Evolutionary conservation across 2,329 filamentous ascomycete genomes (phyloP).

Genomic region (Lecanicillium sp.): DNA sequence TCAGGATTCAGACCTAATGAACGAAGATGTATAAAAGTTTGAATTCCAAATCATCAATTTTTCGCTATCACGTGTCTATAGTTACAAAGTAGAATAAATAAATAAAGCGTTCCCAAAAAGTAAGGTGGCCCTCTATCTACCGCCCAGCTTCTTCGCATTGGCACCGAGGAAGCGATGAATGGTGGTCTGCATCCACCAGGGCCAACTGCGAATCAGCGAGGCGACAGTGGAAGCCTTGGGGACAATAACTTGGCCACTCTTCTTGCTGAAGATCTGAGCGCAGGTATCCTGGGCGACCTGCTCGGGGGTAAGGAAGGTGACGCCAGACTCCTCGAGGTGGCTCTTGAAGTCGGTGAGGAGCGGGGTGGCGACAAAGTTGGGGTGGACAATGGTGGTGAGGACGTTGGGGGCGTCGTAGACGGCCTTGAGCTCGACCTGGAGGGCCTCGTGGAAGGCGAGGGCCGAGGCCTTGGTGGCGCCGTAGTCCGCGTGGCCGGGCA

Average conservation of each 20-base stretch:
- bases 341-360: constrained; percentile 17
- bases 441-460: constrained; percentile 56
- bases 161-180: constrained; percentile 9
- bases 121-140: too few species aligned
- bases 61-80: too few species aligned
- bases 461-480: constrained; percentile 54
- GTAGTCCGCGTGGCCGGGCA: constrained; percentile 57
- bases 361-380: constrained; percentile 19
- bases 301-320: constrained; percentile 17
- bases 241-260: constrained; percentile 33
- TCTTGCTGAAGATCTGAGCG: constrained; percentile 31
- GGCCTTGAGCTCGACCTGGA: constrained; percentile 44
- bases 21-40: too few species aligned
- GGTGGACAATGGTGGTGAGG: constrained; percentile 54
- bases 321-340: constrained; percentile 13
- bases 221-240: constrained; percentile 16
- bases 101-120: too few species aligned
- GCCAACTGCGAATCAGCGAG: constrained; percentile 26
- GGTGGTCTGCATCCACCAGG: constrained; percentile 19
- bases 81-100: too few species aligned
- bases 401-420: constrained; percentile 52
- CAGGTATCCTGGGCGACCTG: constrained; percentile 31
- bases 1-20: too few species aligned
- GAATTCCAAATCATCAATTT: too few species aligned
- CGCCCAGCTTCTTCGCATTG: too few species aligned